These are phyloP conservation scores for Globisporangium nunn DNA, from an alignment of 352 stramenopile species.

Conservation along the genomic window DNA sequence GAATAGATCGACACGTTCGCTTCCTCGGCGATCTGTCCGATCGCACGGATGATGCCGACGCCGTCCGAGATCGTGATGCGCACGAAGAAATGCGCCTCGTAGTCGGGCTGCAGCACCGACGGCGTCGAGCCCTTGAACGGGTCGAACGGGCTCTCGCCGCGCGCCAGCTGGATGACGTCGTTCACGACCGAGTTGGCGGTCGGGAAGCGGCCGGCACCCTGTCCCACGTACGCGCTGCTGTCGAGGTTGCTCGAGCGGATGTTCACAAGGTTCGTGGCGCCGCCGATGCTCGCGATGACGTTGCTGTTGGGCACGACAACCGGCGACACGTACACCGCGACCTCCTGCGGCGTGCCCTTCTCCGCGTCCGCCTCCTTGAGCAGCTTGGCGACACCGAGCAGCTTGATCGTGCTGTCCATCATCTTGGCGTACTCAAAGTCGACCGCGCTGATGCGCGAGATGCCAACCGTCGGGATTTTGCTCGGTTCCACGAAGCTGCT, in stretches of 20 bases:
- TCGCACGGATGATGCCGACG: slow-evolving; percentile 92
- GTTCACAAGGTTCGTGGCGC: slow-evolving; percentile 91
- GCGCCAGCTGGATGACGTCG: slow-evolving; percentile 91
- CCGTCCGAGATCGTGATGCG: slow-evolving; percentile 91
- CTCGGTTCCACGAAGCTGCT: slow-evolving; percentile 82
- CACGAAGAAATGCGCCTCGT: slow-evolving; percentile 92
- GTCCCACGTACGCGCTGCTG: slow-evolving; percentile 88
- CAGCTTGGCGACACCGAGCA: slow-evolving; percentile 86
- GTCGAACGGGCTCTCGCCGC: slow-evolving; percentile 83
- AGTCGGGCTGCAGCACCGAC: slow-evolving; percentile 87
- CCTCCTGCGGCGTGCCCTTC: slow-evolving; percentile 54
- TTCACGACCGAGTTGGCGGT: slow-evolving; percentile 96
- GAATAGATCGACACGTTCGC: slow-evolving; percentile 95
- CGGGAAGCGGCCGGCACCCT: slow-evolving; percentile 91
- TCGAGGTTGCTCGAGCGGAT: slow-evolving; percentile 87
- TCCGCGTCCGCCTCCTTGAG: slow-evolving; percentile 71
- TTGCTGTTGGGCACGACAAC: slow-evolving; percentile 88
- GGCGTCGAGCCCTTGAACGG: slow-evolving; percentile 57
- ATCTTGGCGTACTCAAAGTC: slow-evolving; percentile 97
- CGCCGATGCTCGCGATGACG: slow-evolving; percentile 84
- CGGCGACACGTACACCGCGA: slow-evolving; percentile 93
- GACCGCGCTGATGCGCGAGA: slow-evolving; percentile 85
- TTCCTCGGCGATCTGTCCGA: slow-evolving; percentile 92
- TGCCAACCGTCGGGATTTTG: slow-evolving; percentile 90
- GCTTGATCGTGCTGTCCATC: slow-evolving; percentile 95